Conservation (phyloP, 306 rosid species). For the Pyrus pyrifolia region DNA sequence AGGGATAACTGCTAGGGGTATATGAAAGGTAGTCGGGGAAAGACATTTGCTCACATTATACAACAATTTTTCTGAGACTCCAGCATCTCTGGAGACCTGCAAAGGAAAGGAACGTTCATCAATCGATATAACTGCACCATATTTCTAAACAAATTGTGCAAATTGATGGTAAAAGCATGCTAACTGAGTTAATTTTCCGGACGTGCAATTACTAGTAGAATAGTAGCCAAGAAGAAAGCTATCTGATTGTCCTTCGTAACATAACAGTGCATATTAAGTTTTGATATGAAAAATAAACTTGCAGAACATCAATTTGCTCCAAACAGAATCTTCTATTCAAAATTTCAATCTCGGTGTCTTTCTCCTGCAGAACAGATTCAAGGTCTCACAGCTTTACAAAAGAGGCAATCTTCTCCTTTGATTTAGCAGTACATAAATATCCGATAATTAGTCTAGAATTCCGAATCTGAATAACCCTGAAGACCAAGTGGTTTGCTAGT, state of each 20-base stretch:
- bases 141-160: not conserved
- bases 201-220: not conserved
- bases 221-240: not conserved
- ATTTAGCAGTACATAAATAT: not conserved
- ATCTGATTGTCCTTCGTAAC: not conserved
- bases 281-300: not conserved
- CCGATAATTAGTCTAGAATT: not conserved
- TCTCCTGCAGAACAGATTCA: not conserved
- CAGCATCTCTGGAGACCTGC: conserved; percentile 88
- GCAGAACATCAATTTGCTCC: not conserved
- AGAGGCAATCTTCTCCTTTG: not conserved
- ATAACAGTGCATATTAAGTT: not conserved
- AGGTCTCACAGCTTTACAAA: not conserved
- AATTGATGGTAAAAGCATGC: not conserved
- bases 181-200: not conserved
- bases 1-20: conserved; percentile 18
- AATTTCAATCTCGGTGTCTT: not conserved
- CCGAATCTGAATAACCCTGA: not conserved
- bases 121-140: not conserved
- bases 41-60: conserved; percentile 56
- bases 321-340: not conserved
- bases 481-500: not conserved
- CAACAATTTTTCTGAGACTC: conserved; percentile 67
- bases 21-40: not conserved
- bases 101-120: conserved; percentile 9